These are phyloP conservation scores for Amanita brunnescens DNA, from an alignment of 768 basidiomycete species.

Conservation along the genomic window DNA sequence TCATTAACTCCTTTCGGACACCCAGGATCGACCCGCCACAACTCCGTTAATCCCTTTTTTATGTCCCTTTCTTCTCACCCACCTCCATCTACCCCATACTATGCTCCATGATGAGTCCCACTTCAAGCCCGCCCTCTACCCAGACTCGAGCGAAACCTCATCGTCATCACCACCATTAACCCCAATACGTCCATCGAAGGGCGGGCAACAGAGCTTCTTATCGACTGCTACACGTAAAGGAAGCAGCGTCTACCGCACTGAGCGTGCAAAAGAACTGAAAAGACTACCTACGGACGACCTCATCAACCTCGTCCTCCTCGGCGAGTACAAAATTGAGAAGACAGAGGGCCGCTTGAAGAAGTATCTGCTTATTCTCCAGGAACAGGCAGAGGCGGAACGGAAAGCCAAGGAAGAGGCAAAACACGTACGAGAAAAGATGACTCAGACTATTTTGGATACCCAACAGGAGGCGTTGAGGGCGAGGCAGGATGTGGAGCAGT, in stretches of 20 bases:
- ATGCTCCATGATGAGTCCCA: not conserved
- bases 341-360: not conserved
- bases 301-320: slow-evolving; percentile 1
- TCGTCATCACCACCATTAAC: not conserved
- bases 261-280: slow-evolving; percentile 6
- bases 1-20: too few species aligned
- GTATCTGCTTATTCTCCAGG: not conserved
- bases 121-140: not conserved
- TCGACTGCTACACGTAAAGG: not conserved
- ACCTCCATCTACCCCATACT: not conserved
- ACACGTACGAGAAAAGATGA: slow-evolving; percentile 2
- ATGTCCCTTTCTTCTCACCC: not conserved
- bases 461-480: slow-evolving; percentile 4
- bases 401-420: slow-evolving; percentile 1
- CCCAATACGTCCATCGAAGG: too few species aligned
- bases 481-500: slow-evolving; percentile 4
- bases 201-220: too few species aligned
- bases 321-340: slow-evolving; percentile 3
- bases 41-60: not conserved
- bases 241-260: not conserved
- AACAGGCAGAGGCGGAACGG: not conserved
- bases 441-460: slow-evolving; percentile 1
- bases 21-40: not conserved
- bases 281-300: not conserved
- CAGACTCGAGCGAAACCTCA: not conserved